Base-by-base conservation (phyloP, 768 basidiomycete genomes). In the Auricularia sp. region DNA sequence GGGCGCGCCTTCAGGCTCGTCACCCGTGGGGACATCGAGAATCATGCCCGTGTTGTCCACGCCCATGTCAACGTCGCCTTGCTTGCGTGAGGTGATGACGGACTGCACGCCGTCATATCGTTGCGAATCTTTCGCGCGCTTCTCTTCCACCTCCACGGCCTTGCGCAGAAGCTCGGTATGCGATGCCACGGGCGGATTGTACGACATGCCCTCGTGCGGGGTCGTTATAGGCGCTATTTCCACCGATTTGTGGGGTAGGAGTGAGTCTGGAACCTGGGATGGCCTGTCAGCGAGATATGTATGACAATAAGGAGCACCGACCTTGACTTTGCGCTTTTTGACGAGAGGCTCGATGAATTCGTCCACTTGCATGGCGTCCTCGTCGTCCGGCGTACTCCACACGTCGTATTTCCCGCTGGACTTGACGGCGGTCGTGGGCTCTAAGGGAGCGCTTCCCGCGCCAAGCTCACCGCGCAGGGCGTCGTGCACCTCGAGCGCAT, bases 201-300 rank as follows among this genome's bases (percentile, higher is more conserved):
- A 98, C 18, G 92, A 94, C 3, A 87, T 83, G 21, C 94, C 94
- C 36, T 84, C 84, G 68, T 91, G 90, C 0, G 94, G 94, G 3
- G 85, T 76, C 1, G 77, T 69, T 0, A 93, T 82, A 0, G 91
- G 87, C 1, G 87, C 84, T 0, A 88, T 67, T 8, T 81, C 78
- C 65, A 91, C 91, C 23, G 73, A 64, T 23, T 82, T 70, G 47
- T 83, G 80, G 0, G 81, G 80, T 63, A 81, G 78, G 10, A 72
- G 71, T 3, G 77, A 72, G 0, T 76, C 68, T 5, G 87, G 87
- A 53, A 81, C 76, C 85, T 87, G 65, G 29, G 65, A n/a, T 36
- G 23, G 42, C 3, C 18, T 16, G 2, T 29, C 29, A 29, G 29
- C 34, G 23, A 12, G 16, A 61, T 29, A 44, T 7, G 42, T 51